Conservation (phyloP, 345 rosid species). For the Reutealis trisperma region DNA sequence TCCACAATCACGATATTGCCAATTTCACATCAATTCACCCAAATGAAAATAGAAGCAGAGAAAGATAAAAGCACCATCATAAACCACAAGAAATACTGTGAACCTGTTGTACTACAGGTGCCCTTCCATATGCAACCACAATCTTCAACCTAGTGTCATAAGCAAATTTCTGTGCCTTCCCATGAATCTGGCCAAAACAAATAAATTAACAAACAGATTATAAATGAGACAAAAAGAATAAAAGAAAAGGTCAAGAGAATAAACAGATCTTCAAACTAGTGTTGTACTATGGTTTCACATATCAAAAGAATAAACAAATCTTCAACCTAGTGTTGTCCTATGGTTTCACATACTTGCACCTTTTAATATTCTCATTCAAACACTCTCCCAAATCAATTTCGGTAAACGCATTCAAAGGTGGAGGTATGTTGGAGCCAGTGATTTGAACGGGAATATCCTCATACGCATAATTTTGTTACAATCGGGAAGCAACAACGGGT, state of each 20-base stretch:
- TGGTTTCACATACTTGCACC: slow-evolving; percentile 51
- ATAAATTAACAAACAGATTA: background rate
- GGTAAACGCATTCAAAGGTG: slow-evolving; percentile 31
- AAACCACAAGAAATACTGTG: background rate
- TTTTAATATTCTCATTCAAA: slow-evolving; percentile 37
- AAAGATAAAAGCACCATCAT: background rate
- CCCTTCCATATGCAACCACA: slow-evolving; percentile 55
- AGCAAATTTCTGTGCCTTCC: slow-evolving; percentile 54
- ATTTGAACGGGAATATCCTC: slow-evolving; percentile 45
- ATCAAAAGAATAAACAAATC: no score
- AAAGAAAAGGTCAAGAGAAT: slow-evolving; percentile 17
- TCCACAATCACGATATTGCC: no score
- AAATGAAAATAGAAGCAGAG: no score
- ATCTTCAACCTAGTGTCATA: slow-evolving; percentile 39
- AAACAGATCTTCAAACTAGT: no score
- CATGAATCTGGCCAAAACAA: slow-evolving; percentile 40
- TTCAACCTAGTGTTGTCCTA: no score
- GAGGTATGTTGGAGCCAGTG: slow-evolving; percentile 36
- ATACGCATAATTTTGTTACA: no score
- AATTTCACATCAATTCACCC: no score
- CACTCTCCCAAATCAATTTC: slow-evolving; percentile 42
- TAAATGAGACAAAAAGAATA: background rate
- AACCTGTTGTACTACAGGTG: slow-evolving; percentile 48
- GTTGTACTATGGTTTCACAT: no score
- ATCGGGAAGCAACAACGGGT: no score